These are phyloP conservation scores for Ceriops tagal DNA, from an alignment of 345 rosid species.

Conservation along the genomic window DNA sequence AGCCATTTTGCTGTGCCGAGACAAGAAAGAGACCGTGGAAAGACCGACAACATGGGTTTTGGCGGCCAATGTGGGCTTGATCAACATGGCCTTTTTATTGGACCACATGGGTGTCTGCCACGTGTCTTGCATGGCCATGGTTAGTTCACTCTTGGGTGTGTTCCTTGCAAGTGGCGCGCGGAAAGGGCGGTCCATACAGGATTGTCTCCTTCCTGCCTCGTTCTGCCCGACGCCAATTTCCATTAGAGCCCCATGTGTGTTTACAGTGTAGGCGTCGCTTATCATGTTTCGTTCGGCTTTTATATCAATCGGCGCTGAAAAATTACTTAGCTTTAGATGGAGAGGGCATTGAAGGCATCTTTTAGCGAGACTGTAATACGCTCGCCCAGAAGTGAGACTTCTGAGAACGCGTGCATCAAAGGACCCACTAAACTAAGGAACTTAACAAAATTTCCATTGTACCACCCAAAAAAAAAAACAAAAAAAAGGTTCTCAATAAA, in stretches of 20 bases:
- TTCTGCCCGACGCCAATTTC: background rate
- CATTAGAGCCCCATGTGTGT: slow-evolving; percentile 17
- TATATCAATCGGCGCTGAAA: background rate
- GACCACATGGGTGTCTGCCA: slow-evolving; percentile 33
- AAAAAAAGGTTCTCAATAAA: too few relatives aligned
- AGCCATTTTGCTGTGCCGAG: too few relatives aligned
- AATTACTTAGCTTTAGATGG: too few relatives aligned
- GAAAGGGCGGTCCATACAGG: slow-evolving; percentile 21
- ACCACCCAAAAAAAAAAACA: too few relatives aligned
- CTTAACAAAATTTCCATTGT: too few relatives aligned
- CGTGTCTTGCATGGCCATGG: slow-evolving; percentile 36
- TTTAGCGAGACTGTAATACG: too few relatives aligned
- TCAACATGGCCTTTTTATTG: slow-evolving; percentile 20
- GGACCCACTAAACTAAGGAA: too few relatives aligned
- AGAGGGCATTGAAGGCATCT: too few relatives aligned
- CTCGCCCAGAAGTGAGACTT: too few relatives aligned
- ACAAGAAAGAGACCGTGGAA: too few relatives aligned
- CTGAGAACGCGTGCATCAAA: too few relatives aligned
- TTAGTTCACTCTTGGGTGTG: slow-evolving; percentile 30
- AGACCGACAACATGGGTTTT: slow-evolving; percentile 2
- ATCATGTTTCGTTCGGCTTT: background rate
- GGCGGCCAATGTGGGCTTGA: slow-evolving; percentile 11
- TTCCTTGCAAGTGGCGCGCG: slow-evolving; percentile 24
- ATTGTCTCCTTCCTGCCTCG: slow-evolving; percentile 30
- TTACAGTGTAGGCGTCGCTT: background rate